A percentile compares a stretch with the other conserved stretches of the same genome.
phyloP scores from a whole-genome alignment of 2,329 filamentous ascomycete genomes.

The Bipolaris cookei region DNA sequence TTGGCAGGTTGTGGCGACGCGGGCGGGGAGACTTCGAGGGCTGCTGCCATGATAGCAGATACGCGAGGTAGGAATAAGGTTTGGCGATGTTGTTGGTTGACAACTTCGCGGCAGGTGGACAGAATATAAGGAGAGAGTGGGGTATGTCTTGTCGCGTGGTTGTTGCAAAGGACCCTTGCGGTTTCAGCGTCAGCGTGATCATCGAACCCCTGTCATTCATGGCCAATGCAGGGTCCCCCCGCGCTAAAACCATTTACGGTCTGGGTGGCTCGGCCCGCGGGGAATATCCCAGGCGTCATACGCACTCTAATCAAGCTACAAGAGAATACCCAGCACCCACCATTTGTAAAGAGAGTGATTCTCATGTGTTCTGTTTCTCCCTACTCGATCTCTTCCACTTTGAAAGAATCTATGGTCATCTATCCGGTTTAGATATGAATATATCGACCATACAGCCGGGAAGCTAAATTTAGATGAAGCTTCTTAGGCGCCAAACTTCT shows the following conservation, averaged over 20 bases:
- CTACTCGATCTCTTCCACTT: background rate
- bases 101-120: background rate
- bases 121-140: slow-evolving; percentile 6
- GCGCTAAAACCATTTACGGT: slow-evolving; percentile 6
- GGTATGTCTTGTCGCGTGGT: slow-evolving; percentile 8
- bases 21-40: slow-evolving; percentile 23
- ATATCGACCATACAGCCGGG: background rate
- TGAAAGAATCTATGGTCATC: background rate
- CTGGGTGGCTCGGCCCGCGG: background rate
- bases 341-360: background rate
- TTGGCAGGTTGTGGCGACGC: slow-evolving; percentile 30
- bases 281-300: background rate
- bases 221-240: slow-evolving; percentile 16
- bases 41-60: slow-evolving; percentile 26
- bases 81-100: background rate
- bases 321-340: background rate
- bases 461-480: background rate
- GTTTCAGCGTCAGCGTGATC: slow-evolving; percentile 18
- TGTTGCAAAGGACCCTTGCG: slow-evolving; percentile 4
- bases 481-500: background rate
- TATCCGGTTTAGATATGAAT: too few relatives aligned
- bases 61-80: background rate
- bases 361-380: background rate
- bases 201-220: slow-evolving; percentile 6
- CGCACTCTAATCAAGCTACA: background rate